A percentile compares a stretch with the other conserved stretches of the same genome.
phyloP scores from a whole-genome alignment of 2,329 filamentous ascomycete species.

The Pseudopithomyces maydicus region DNA sequence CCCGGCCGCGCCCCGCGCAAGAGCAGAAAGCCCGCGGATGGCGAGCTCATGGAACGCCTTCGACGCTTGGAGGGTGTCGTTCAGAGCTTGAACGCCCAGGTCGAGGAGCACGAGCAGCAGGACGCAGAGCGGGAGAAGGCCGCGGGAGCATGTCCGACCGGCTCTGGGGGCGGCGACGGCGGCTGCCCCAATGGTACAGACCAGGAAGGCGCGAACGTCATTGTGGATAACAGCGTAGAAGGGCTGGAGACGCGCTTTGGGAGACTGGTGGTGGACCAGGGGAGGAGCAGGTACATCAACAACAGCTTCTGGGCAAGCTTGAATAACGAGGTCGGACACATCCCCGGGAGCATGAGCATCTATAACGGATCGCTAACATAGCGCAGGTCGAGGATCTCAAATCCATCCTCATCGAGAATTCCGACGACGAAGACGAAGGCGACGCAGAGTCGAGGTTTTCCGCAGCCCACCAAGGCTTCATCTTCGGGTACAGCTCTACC shows the following conservation, averaged over 20 bases:
- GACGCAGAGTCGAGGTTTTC: conserved; percentile 44
- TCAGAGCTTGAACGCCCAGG: conserved; percentile 57
- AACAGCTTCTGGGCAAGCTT: conserved; percentile 78
- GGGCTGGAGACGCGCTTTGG: conserved; percentile 64
- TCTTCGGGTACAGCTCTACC: conserved; percentile 74
- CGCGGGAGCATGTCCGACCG: conserved; percentile 8
- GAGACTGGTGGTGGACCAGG: conserved; percentile 72
- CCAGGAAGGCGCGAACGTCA: conserved; percentile 20
- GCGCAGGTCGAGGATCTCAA: conserved; percentile 64
- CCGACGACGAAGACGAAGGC: conserved; percentile 64
- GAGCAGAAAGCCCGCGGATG: conserved; percentile 69
- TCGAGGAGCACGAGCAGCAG: conserved; percentile 43
- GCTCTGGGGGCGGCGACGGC: neutral
- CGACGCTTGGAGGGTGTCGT: conserved; percentile 78
- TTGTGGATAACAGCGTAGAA: conserved; percentile 38
- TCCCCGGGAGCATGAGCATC: neutral
- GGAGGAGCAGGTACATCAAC: conserved; percentile 73
- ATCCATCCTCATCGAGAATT: conserved; percentile 65
- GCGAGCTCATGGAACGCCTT: conserved; percentile 74
- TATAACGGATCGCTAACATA: conserved; percentile 6
- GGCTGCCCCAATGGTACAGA: conserved; percentile 10
- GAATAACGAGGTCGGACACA: conserved; percentile 67
- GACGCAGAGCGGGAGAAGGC: conserved; percentile 32
- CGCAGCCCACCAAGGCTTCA: conserved; percentile 70
- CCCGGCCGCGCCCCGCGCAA: conserved; percentile 74